Evolutionary conservation across 345 rosid genomes (phyloP).

Genomic region (Mallotus nudiflorus): DNA sequence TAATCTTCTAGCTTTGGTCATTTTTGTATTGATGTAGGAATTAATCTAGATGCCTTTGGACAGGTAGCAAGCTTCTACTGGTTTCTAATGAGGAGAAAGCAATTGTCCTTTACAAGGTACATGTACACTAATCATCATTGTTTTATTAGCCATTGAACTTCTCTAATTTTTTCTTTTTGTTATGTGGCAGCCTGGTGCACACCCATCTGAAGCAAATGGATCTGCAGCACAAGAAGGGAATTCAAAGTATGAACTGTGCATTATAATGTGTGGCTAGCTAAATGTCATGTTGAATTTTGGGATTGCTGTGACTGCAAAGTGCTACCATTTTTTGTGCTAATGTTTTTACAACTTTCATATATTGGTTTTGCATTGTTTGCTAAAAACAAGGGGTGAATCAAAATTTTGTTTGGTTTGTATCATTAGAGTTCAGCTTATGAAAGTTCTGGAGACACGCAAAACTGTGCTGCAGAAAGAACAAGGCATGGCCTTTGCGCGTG

Average conservation of each 20-base stretch:
- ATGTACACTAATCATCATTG: constrained; percentile 15
- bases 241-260: constrained; percentile 60
- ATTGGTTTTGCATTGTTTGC: background rate
- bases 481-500: constrained; percentile 99
- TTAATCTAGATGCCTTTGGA: constrained; percentile 27
- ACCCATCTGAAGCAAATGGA: constrained; percentile 54
- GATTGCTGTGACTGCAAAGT: background rate
- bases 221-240: constrained; percentile 49
- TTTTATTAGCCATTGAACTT: constrained; percentile 3
- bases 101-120: constrained; percentile 80
- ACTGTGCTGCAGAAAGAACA: constrained; percentile 88
- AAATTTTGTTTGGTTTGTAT: constrained; percentile 1
- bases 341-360: background rate
- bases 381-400: background rate
- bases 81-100: constrained; percentile 77
- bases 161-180: constrained; percentile 24
- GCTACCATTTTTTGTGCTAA: background rate
- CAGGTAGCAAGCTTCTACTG: constrained; percentile 51
- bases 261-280: background rate
- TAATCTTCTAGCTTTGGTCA: background rate
- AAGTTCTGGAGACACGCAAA: constrained; percentile 85
- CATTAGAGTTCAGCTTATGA: constrained; percentile 78
- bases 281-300: background rate
- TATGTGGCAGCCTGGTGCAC: constrained; percentile 65
- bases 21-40: constrained; percentile 18